Evolutionary conservation across 768 basidiomycete genomes (phyloP).

Genomic region (Leccinum imitatum): DNA sequence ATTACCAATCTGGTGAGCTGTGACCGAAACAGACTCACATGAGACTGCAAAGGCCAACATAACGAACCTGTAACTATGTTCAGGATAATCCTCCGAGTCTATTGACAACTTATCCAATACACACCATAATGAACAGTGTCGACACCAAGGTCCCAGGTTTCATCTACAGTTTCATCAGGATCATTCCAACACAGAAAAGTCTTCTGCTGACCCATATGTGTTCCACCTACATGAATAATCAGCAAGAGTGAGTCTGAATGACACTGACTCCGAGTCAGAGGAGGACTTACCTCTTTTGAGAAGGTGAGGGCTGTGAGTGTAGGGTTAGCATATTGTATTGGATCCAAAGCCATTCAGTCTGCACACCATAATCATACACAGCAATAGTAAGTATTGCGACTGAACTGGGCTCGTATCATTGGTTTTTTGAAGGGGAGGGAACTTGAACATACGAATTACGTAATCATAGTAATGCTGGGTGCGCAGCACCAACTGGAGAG

Average conservation of each 20-base stretch:
- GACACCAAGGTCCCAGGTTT: background rate
- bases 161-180: background rate
- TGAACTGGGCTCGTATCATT: background rate
- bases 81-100: background rate
- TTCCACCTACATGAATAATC: background rate
- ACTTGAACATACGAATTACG: background rate
- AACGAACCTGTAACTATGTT: background rate
- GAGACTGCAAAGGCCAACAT: background rate
- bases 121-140: background rate
- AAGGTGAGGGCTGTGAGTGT: background rate
- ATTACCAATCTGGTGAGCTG: background rate
- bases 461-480: background rate
- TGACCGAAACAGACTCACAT: background rate
- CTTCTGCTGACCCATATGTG: background rate
- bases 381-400: background rate
- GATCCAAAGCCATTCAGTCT: background rate
- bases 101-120: background rate
- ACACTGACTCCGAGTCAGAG: too few relatives aligned
- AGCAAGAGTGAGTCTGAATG: background rate
- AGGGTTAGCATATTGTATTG: background rate
- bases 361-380: background rate
- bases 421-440: background rate
- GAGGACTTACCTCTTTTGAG: background rate
- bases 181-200: background rate
- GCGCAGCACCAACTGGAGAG: background rate